phyloP scores from a whole-genome alignment of 2,329 filamentous ascomycete species.

The Penicillium sp. region DNA sequence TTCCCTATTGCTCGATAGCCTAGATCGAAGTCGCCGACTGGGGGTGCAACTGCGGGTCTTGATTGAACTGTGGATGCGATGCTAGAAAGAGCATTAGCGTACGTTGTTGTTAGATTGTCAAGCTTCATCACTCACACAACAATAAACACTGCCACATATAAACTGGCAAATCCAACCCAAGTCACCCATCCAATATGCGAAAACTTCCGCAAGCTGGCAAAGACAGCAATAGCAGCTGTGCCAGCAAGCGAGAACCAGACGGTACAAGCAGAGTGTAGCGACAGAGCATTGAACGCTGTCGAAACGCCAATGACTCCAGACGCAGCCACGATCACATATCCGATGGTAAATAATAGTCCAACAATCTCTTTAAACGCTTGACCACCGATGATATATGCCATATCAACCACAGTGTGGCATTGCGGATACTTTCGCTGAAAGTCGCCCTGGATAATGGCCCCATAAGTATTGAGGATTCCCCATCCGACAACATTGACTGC shows the following conservation, averaged over 20 bases:
- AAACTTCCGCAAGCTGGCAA: constrained; percentile 54
- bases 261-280: constrained; percentile 53
- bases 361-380: constrained; percentile 48
- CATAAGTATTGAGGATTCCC: constrained; percentile 47
- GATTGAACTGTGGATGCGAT: constrained; percentile 54
- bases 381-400: constrained; percentile 54
- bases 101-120: no score
- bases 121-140: constrained; percentile 45
- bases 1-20: constrained; percentile 53
- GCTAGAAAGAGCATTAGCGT: constrained; percentile 6
- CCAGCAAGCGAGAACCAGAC: constrained; percentile 54
- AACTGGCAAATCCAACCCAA: constrained; percentile 54
- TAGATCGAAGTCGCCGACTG: constrained; percentile 54
- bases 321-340: constrained; percentile 52
- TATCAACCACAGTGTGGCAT: constrained; percentile 53
- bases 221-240: constrained; percentile 44
- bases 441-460: constrained; percentile 46
- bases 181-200: constrained; percentile 58
- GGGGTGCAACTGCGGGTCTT: constrained; percentile 56
- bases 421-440: constrained; percentile 49
- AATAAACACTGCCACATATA: constrained; percentile 55
- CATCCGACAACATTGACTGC: constrained; percentile 46
- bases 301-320: constrained; percentile 56
- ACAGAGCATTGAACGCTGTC: constrained; percentile 56
- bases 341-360: constrained; percentile 53